Evolutionary conservation across 2,329 filamentous ascomycete genomes (phyloP).

Genomic region (Trichoderma polysporum): DNA sequence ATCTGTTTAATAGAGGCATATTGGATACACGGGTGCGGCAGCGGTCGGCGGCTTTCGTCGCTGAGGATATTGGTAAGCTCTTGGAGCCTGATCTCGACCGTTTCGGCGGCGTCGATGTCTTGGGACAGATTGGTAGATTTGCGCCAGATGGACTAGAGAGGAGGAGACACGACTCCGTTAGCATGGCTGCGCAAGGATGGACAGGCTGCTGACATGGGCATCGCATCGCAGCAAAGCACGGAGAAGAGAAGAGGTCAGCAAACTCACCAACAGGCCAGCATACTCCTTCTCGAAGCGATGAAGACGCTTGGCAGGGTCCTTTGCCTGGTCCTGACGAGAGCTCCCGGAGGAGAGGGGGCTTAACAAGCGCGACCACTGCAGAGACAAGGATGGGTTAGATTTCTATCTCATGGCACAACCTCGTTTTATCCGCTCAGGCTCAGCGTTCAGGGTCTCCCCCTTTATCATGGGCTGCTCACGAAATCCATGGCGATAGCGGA

Average conservation of each 20-base stretch:
- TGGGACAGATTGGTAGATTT: constrained; percentile 58
- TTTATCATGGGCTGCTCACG: constrained; percentile 39
- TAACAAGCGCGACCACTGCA: constrained; percentile 66
- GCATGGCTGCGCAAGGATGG: background rate
- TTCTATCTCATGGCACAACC: background rate
- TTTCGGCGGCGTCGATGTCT: constrained; percentile 62
- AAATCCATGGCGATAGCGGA: constrained; percentile 55
- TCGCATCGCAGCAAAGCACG: background rate
- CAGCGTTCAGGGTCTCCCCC: background rate
- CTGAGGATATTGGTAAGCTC: constrained; percentile 71
- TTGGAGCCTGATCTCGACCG: constrained; percentile 61
- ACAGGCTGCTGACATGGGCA: background rate
- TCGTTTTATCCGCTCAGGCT: background rate
- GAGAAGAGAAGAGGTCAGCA: background rate
- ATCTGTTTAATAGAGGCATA: constrained; percentile 85
- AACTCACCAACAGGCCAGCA: constrained; percentile 57
- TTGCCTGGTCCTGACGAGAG: constrained; percentile 59
- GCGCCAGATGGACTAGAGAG: constrained; percentile 56
- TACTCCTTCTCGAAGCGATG: constrained; percentile 69
- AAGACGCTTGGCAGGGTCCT: constrained; percentile 62
- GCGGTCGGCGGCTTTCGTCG: constrained; percentile 84
- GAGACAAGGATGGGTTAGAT: constrained; percentile 19
- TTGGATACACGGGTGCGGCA: constrained; percentile 87
- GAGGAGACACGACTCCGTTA: background rate
- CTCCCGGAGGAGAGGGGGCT: constrained; percentile 58